These are phyloP conservation scores for Thalia dealbata DNA, from an alignment of 176 grass and related monocot genomes.

Conservation along the genomic window DNA sequence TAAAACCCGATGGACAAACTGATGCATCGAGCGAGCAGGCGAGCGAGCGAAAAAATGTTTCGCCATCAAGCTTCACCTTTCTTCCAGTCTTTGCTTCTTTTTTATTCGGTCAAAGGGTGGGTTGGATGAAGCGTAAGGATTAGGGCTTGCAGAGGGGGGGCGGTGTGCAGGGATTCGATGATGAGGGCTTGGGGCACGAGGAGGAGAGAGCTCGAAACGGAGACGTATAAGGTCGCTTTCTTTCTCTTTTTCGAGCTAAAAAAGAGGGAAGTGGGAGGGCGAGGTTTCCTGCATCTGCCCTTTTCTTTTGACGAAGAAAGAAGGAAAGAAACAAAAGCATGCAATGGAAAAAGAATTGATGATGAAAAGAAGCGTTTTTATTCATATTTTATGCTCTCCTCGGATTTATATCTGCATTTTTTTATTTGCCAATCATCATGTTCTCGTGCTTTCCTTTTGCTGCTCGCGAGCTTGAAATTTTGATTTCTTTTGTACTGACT, in stretches of 20 bases:
- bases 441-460: neutral
- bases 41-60: neutral
- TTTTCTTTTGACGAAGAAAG: slow-evolving; percentile 13
- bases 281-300: neutral
- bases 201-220: neutral
- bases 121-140: neutral
- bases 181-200: neutral
- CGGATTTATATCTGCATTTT: neutral
- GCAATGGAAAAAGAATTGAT: neutral
- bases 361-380: neutral
- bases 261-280: neutral
- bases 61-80: neutral
- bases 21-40: neutral
- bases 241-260: neutral
- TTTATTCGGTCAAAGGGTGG: slow-evolving; percentile 5
- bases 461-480: no score
- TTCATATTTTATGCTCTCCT: neutral
- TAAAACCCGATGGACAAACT: neutral
- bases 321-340: no score
- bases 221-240: neutral
- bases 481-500: no score
- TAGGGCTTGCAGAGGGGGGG: slow-evolving; percentile 7
- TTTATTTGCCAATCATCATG: neutral
- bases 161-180: neutral
- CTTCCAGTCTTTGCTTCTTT: neutral